Conservation (phyloP, 2,329 filamentous ascomycete genomes). For the Juglanconis oblonga region DNA sequence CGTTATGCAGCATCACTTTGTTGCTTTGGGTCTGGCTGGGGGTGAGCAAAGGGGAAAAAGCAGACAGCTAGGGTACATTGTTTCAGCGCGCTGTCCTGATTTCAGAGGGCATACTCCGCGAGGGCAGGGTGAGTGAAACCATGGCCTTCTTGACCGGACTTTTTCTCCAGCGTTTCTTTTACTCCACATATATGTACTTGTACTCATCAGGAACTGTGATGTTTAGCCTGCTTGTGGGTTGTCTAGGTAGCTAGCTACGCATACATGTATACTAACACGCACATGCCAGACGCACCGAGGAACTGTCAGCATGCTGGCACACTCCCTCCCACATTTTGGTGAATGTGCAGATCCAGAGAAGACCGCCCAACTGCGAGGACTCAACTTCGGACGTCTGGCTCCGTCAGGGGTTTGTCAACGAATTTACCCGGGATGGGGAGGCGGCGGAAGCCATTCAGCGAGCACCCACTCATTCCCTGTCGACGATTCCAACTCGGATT, state of each 20-base stretch:
- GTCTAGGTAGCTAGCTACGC: no score
- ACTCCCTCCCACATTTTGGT: background rate
- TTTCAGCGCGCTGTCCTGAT: background rate
- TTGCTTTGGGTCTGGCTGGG: background rate
- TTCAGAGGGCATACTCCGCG: background rate
- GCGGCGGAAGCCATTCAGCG: background rate
- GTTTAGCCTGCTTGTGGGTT: no score
- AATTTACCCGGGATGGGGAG: conserved; percentile 12
- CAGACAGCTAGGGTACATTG: background rate
- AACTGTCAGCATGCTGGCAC: no score
- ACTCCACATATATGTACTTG: background rate
- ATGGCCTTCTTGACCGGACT: background rate
- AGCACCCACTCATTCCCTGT: background rate
- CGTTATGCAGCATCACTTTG: background rate
- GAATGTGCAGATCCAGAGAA: background rate
- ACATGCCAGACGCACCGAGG: no score
- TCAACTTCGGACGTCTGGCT: conserved; percentile 4
- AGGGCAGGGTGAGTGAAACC: background rate
- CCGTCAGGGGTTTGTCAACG: background rate
- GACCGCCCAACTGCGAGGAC: background rate
- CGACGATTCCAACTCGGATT: no score
- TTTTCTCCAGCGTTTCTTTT: background rate
- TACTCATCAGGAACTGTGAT: no score
- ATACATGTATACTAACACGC: no score
- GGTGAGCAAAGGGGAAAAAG: background rate